Evolutionary conservation across 2,329 filamentous ascomycete genomes (phyloP).

Genomic region (Monosporascus sp.): DNA sequence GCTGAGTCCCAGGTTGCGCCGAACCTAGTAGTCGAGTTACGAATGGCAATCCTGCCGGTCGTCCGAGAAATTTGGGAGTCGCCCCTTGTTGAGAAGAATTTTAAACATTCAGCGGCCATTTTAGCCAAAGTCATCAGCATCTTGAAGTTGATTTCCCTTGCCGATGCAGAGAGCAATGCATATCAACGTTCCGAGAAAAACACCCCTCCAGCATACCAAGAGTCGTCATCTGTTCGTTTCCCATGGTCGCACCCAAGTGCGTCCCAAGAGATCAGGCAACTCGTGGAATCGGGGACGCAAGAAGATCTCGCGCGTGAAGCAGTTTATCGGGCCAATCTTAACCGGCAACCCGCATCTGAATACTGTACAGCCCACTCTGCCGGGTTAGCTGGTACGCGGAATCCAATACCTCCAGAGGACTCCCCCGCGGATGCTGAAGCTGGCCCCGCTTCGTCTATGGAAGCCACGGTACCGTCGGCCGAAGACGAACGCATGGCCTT

Average conservation of each 20-base stretch:
- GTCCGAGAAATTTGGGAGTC: conserved; percentile 81
- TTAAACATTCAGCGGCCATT: conserved; percentile 59
- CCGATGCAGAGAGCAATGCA: conserved; percentile 68
- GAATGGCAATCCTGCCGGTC: conserved; percentile 72
- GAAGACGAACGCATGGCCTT: conserved; percentile 22
- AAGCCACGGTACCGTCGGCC: conserved; percentile 17
- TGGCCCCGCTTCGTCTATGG: conserved; percentile 23
- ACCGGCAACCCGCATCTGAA: conserved; percentile 53
- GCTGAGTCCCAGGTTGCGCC: conserved; percentile 42
- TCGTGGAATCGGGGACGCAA: conserved; percentile 26
- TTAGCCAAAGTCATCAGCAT: conserved; percentile 79
- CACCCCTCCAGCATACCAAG: conserved; percentile 34
- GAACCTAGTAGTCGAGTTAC: conserved; percentile 83
- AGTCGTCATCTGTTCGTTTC: conserved; percentile 39
- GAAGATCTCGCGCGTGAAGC: conserved; percentile 69
- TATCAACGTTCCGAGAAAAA: conserved; percentile 56
- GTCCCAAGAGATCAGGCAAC: conserved; percentile 25
- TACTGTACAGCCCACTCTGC: conserved; percentile 66
- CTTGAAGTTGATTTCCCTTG: conserved; percentile 69
- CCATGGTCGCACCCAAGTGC: conserved; percentile 34
- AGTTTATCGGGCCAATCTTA: conserved; percentile 74
- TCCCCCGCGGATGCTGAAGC: conserved; percentile 25
- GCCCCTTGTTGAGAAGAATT: conserved; percentile 65
- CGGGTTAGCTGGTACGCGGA: conserved; percentile 53
- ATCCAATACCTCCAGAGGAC: conserved; percentile 63